Evolutionary conservation across 495 filamentous ascomycete genomes (phyloP).

Genomic region (Xeromyces bisporus): DNA sequence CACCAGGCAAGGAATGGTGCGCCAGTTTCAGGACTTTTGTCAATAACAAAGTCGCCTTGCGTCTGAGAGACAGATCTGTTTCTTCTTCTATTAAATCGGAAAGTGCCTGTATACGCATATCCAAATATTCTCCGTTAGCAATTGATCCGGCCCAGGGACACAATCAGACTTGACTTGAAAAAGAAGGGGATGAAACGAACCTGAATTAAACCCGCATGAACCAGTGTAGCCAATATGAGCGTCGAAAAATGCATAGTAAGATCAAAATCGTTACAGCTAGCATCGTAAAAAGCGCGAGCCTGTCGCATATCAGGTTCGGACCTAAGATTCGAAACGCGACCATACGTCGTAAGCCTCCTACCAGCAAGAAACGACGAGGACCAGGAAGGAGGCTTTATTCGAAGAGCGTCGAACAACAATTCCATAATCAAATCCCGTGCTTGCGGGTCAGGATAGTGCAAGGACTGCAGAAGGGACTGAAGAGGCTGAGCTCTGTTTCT

Average conservation of each 20-base stretch:
- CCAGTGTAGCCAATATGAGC: slow-evolving; percentile 68
- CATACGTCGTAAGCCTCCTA: slow-evolving; percentile 82
- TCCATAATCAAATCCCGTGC: slow-evolving; percentile 60
- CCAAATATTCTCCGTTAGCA: too few relatives aligned
- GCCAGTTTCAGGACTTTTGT: slow-evolving; percentile 83
- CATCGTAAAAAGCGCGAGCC: slow-evolving; percentile 32
- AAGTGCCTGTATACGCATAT: slow-evolving; percentile 36
- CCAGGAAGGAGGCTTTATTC: slow-evolving; percentile 93
- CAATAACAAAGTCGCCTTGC: slow-evolving; percentile 79
- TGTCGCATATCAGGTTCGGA: slow-evolving; percentile 35
- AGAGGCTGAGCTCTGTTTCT: slow-evolving; percentile 74
- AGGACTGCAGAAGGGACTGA: slow-evolving; percentile 59
- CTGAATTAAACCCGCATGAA: slow-evolving; percentile 64
- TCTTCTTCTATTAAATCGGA: slow-evolving; percentile 51
- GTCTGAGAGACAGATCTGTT: slow-evolving; percentile 54
- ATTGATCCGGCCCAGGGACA: too few relatives aligned
- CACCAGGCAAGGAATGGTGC: slow-evolving; percentile 62
- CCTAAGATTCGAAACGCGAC: slow-evolving; percentile 77
- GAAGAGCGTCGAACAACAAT: slow-evolving; percentile 73
- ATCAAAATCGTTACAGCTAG: slow-evolving; percentile 54
- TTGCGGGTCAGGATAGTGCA: slow-evolving; percentile 54
- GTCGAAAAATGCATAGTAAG: slow-evolving; percentile 88
- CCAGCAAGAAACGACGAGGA: slow-evolving; percentile 90
- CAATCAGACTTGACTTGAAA: slow-evolving; percentile 3
- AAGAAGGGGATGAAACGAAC: slow-evolving; percentile 22